Percentiles rank a stretch among this genome's conserved stretches.
phyloP scores from a whole-genome alignment of 495 filamentous ascomycete genomes.

The Talaromyces thailandensis region DNA sequence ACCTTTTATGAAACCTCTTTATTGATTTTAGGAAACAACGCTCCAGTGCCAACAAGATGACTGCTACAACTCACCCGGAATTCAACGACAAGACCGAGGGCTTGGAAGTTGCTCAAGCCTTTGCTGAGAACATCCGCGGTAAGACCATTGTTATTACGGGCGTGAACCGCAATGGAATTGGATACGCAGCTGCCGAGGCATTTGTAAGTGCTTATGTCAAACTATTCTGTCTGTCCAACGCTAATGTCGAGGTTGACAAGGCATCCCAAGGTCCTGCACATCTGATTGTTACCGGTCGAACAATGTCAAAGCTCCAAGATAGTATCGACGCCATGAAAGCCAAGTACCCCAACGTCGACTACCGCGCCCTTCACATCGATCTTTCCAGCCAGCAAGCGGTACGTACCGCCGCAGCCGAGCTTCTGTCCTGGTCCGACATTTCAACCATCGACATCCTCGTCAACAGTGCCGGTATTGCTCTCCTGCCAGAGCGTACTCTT shows the following conservation, averaged over 20 bases:
- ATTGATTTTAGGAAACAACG: background rate
- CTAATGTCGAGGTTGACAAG: slow-evolving; percentile 8
- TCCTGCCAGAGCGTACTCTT: slow-evolving; percentile 11
- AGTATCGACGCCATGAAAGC: slow-evolving; percentile 23
- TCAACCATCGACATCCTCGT: slow-evolving; percentile 30
- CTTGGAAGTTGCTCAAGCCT: slow-evolving; percentile 30
- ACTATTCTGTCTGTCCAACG: background rate
- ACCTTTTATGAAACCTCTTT: background rate
- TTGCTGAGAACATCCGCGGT: slow-evolving; percentile 21
- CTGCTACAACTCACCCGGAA: slow-evolving; percentile 24
- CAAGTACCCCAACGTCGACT: slow-evolving; percentile 25
- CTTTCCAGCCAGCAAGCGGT: slow-evolving; percentile 35
- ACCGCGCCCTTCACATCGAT: slow-evolving; percentile 29
- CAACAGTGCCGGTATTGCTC: slow-evolving; percentile 34
- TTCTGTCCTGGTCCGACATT: slow-evolving; percentile 30
- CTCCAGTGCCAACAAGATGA: slow-evolving; percentile 8
- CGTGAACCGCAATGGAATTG: slow-evolving; percentile 29
- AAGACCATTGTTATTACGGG: slow-evolving; percentile 36
- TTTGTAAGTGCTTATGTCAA: slow-evolving; percentile 18
- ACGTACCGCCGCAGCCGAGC: slow-evolving; percentile 25
- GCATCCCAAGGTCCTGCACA: slow-evolving; percentile 32
- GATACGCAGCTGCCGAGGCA: slow-evolving; percentile 29
- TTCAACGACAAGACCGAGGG: slow-evolving; percentile 29
- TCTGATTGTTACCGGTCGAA: slow-evolving; percentile 33
- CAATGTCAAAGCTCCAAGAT: slow-evolving; percentile 25